A percentile compares a stretch with the other conserved stretches of the same genome.
phyloP scores from a whole-genome alignment of 768 basidiomycete species.

The Calocybe cyanea region DNA sequence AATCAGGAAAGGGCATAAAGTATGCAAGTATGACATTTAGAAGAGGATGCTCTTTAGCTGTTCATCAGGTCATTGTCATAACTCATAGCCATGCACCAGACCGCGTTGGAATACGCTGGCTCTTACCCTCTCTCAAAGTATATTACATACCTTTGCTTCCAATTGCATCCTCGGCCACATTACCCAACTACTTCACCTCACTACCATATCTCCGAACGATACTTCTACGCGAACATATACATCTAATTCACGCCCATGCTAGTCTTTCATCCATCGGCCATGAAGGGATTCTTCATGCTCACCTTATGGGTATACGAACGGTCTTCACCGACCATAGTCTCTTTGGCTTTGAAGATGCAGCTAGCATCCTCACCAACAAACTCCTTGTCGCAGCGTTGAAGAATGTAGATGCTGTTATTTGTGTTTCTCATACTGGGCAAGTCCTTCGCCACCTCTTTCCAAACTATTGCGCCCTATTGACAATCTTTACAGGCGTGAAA shows the following conservation, averaged over 20 bases:
- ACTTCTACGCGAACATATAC: conserved; percentile 78
- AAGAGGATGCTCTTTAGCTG: conserved; percentile 2
- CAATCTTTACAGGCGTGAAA: conserved; percentile 77
- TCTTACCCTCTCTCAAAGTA: conserved; percentile 83
- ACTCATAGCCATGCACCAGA: conserved; percentile 88
- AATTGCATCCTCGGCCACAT: conserved; percentile 87
- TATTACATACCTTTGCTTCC: conserved; percentile 91
- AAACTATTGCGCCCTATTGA: not conserved
- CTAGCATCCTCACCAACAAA: conserved; percentile 96
- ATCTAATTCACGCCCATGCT: conserved; percentile 89
- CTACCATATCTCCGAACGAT: conserved; percentile 91
- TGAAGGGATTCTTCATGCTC: conserved; percentile 88
- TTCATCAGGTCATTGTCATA: conserved; percentile 79
- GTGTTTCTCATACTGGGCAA: conserved; percentile 95
- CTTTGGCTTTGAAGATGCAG: conserved; percentile 96
- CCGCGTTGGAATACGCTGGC: conserved; percentile 87
- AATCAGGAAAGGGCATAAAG: conserved; percentile 81
- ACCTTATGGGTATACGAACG: conserved; percentile 81
- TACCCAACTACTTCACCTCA: conserved; percentile 92
- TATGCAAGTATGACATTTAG: conserved; percentile 23
- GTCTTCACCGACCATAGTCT: conserved; percentile 97
- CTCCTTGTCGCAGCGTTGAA: conserved; percentile 80
- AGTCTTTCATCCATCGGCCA: conserved; percentile 87
- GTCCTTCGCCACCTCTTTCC: conserved; percentile 19
- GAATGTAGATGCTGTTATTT: conserved; percentile 93